A percentile compares a stretch with the other conserved stretches of the same genome.
Conservation (phyloP, 768 basidiomycete species). For the Leucosporidium creatinivorum region DNA sequence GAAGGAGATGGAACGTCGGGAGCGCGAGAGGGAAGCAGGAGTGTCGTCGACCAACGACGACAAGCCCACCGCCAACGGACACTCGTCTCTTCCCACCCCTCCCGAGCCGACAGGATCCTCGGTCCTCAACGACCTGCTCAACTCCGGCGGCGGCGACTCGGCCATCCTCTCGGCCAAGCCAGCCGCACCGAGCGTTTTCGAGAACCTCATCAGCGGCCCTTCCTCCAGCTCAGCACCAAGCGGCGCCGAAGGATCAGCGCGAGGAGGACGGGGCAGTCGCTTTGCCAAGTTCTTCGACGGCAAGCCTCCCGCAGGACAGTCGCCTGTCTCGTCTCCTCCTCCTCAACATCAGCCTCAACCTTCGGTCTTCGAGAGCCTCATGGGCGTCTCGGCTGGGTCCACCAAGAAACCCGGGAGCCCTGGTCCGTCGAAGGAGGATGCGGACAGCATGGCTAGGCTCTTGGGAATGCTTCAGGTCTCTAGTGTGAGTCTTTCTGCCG, state of each 20-base stretch:
- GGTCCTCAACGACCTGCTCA: not conserved
- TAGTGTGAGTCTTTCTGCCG: not conserved
- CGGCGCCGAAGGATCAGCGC: not conserved
- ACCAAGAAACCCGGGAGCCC: not conserved
- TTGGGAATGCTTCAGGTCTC: conserved; percentile 30
- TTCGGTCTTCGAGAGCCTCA: conserved; percentile 21
- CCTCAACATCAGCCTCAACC: not conserved
- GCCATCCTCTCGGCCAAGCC: not conserved
- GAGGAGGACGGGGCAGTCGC: conserved; percentile 17
- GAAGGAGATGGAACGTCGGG: conserved; percentile 28
- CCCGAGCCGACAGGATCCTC: conserved; percentile 2
- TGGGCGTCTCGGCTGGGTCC: conserved; percentile 5
- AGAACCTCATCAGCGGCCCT: conserved; percentile 21
- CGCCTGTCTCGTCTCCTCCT: not conserved
- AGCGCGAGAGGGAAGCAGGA: conserved; percentile 18
- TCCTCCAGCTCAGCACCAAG: not conserved
- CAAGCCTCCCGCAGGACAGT: conserved; percentile 13
- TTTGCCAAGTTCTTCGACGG: conserved; percentile 34
- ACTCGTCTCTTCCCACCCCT: not conserved
- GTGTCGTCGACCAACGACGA: not conserved
- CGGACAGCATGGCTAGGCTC: conserved; percentile 26
- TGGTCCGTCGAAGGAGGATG: conserved; percentile 27
- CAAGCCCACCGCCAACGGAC: conserved; percentile 9
- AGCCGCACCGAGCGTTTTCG: conserved; percentile 5
- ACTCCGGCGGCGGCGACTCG: not conserved